These are phyloP conservation scores for Termitomyces sp. DNA, from an alignment of 768 basidiomycete genomes.

Conservation along the genomic window DNA sequence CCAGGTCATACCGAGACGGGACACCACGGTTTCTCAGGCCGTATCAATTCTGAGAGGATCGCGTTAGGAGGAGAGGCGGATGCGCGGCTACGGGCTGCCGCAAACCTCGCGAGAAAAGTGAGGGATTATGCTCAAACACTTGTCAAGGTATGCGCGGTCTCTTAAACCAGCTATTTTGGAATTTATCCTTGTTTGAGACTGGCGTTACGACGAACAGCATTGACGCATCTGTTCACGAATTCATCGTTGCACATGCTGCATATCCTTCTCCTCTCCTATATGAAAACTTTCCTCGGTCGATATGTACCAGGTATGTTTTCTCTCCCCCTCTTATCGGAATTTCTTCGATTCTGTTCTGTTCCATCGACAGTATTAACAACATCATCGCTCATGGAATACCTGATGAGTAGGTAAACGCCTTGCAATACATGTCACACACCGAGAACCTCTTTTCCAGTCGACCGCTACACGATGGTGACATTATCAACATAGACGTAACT, in stretches of 20 bases:
- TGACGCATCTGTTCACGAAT: slow-evolving; percentile 67
- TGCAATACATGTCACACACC: not conserved
- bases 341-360: slow-evolving; percentile 40
- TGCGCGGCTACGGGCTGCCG: slow-evolving; percentile 43
- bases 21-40: not conserved
- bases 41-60: slow-evolving; percentile 26
- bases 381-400: slow-evolving; percentile 87
- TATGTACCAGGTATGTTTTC: slow-evolving; percentile 55
- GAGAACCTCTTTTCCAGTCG: slow-evolving; percentile 44
- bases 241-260: slow-evolving; percentile 60
- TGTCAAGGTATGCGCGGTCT: slow-evolving; percentile 38
- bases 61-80: slow-evolving; percentile 51
- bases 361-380: slow-evolving; percentile 75
- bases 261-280: slow-evolving; percentile 88
- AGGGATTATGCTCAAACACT: slow-evolving; percentile 49
- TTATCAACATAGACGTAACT: slow-evolving; percentile 87
- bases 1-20: slow-evolving; percentile 2
- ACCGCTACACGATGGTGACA: slow-evolving; percentile 74
- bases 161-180: not conserved
- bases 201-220: slow-evolving; percentile 72
- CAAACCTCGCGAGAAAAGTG: slow-evolving; percentile 49
- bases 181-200: slow-evolving; percentile 32
- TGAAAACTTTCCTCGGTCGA: slow-evolving; percentile 67
- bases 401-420: slow-evolving; percentile 54
- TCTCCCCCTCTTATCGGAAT: not conserved